A percentile compares a stretch with the other conserved stretches of the same genome.
These are phyloP conservation scores for Aristolochia fimbriata DNA, from an alignment of 164 flowering plant genomes.

Conservation along the genomic window DNA sequence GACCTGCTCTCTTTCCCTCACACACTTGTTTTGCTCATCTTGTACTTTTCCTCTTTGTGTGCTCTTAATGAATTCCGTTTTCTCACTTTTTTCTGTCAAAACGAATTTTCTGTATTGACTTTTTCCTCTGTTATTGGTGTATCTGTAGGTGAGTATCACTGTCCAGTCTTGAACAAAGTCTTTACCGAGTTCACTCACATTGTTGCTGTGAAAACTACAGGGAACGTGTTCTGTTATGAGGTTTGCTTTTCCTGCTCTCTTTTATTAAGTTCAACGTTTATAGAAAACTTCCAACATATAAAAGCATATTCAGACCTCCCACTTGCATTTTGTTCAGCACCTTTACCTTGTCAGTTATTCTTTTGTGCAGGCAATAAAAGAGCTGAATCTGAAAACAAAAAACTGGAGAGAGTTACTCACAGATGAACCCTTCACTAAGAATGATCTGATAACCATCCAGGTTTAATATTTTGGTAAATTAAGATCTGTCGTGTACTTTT, in stretches of 20 bases:
- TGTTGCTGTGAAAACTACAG: slow-evolving; percentile 91
- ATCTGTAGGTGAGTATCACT: slow-evolving; percentile 73
- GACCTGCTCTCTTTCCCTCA: too few species aligned
- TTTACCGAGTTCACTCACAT: slow-evolving; percentile 94
- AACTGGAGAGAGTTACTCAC: slow-evolving; percentile 98
- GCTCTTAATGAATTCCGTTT: too few species aligned
- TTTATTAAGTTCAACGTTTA: background rate
- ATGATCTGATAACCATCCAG: slow-evolving; percentile 89
- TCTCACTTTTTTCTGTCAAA: too few species aligned
- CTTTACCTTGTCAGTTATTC: background rate
- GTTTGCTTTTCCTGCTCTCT: slow-evolving; percentile 26
- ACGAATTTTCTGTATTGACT: too few species aligned
- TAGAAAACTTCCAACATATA: background rate
- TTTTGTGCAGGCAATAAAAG: slow-evolving; percentile 67
- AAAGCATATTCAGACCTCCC: background rate
- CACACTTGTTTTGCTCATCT: too few species aligned
- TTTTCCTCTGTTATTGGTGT: background rate
- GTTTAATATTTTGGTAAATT: slow-evolving; percentile 19
- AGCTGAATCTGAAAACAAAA: slow-evolving; percentile 82
- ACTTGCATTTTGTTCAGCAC: background rate
- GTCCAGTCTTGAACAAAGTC: slow-evolving; percentile 95
- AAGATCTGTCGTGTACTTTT: background rate
- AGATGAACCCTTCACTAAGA: slow-evolving; percentile 81
- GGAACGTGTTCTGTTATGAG: slow-evolving; percentile 96
- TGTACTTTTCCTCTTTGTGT: too few species aligned